Evolutionary conservation across 345 rosid species (phyloP), one percentile per base, ranked within the genome.

Genomic region (Schrenkiella parvula): DNA sequence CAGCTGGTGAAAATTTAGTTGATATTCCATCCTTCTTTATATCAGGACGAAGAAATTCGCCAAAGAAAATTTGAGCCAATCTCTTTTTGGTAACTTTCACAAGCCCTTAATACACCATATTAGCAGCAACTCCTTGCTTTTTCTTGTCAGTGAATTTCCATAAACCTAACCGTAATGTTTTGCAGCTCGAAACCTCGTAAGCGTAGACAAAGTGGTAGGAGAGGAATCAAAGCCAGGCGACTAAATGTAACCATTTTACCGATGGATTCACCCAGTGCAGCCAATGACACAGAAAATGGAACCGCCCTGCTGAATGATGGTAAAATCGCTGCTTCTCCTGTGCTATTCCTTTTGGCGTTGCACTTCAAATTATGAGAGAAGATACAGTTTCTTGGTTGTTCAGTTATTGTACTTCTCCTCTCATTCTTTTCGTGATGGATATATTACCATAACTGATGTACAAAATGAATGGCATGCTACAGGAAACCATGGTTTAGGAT

Each of bases 181-280:
- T 70, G 28, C 82, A 95, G 99, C 79, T 67, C 83, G 57, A 90
- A 83, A 82, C 77, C 84, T 75, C 86, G 73, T 64, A 86, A 77
- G 71, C 84, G 78, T 58, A 77, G 78, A 66, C 75, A 56, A 42
- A 86, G 64, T 23, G 25, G 25, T 23, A 1, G 53, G 58, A 82
- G 73, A 64, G 52, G 47, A 66, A 82, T 70, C 28, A 48, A 75
- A 52, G 63, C 55, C 59, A 85, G 79, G 81, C 81, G 75, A 77
- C 84, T 68, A 51, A 81, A 66, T 7, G 73, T 87, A 67, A 75
- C 75, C 73, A 81, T 87, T 73, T 79, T 90, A 82, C 88, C 85
- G 63, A 21, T 90, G 80, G 92, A 87, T 74, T 78, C 90, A 8
- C 84, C 89, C 55, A 77, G 57, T 57, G 74, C 78, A 59, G 79